phyloP scores from a whole-genome alignment of 305 asterid species.

The Fraxinus platypoda region DNA sequence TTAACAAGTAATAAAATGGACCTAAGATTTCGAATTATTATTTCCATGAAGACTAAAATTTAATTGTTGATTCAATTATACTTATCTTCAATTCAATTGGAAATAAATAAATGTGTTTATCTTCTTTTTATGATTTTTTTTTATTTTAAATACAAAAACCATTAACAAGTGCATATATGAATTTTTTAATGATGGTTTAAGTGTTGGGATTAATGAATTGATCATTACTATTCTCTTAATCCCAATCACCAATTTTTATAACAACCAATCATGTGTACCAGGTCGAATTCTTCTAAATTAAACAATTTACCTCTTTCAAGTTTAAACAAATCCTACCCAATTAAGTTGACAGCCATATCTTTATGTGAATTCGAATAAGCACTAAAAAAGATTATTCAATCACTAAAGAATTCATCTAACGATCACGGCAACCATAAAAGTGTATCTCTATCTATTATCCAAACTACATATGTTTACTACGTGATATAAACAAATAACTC shows the following conservation, averaged over 20 bases:
- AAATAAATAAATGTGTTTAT: background rate
- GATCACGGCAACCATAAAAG: background rate
- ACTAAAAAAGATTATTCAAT: background rate
- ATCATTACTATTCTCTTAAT: background rate
- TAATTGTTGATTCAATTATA: too few species aligned
- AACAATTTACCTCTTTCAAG: too few species aligned
- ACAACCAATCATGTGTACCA: background rate
- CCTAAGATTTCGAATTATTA: background rate
- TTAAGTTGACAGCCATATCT: background rate
- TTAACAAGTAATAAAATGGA: background rate
- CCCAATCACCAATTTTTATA: background rate
- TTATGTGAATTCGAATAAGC: background rate
- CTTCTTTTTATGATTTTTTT: background rate
- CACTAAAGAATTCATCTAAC: background rate
- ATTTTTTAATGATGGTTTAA: background rate
- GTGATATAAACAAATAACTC: background rate
- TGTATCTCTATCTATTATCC: background rate
- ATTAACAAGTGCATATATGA: background rate
- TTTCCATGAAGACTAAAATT: background rate
- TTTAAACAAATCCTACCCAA: too few species aligned
- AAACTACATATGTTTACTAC: background rate
- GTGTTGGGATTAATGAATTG: background rate
- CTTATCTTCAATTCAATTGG: background rate
- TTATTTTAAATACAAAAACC: too few species aligned
- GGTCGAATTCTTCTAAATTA: background rate